These are phyloP conservation scores for Cercophora samala DNA, from an alignment of 495 filamentous ascomycete genomes.

Conservation along the genomic window DNA sequence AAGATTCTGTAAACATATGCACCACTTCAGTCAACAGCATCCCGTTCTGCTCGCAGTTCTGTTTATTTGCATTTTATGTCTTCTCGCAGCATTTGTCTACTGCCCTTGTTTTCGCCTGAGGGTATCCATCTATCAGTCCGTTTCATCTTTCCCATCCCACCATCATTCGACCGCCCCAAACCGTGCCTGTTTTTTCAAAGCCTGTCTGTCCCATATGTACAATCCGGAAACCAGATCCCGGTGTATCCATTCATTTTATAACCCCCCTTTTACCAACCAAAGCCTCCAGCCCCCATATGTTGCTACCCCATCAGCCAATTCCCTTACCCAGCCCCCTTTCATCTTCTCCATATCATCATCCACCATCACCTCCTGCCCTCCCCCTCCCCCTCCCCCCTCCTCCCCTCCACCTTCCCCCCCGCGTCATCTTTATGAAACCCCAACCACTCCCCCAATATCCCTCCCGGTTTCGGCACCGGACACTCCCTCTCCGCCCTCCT, in stretches of 20 bases:
- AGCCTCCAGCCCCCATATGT: neutral
- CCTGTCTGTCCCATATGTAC: neutral
- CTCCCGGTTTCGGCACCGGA: conserved; percentile 80
- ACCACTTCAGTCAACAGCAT: neutral
- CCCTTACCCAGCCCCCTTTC: neutral
- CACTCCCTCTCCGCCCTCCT: conserved; percentile 53
- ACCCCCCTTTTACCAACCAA: too few species aligned
- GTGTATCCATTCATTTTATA: neutral
- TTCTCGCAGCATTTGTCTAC: neutral
- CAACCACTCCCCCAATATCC: conserved; percentile 68
- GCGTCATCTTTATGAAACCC: conserved; percentile 51
- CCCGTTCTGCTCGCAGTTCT: neutral
- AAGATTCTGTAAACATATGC: too few species aligned
- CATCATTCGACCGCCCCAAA: neutral
- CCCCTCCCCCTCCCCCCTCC: neutral
- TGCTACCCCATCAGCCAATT: neutral
- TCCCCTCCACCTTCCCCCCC: neutral
- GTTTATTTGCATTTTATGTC: neutral
- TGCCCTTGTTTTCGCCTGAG: neutral
- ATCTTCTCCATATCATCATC: neutral
- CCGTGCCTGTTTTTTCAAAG: neutral
- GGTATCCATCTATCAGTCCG: neutral
- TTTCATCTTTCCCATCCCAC: neutral
- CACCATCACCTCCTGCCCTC: too few species aligned
- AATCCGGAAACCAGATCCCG: neutral